Evolutionary conservation across 140 eudicot genomes (phyloP), one percentile per base, ranked within the genome.

Genomic region (Oenanthe javanica): DNA sequence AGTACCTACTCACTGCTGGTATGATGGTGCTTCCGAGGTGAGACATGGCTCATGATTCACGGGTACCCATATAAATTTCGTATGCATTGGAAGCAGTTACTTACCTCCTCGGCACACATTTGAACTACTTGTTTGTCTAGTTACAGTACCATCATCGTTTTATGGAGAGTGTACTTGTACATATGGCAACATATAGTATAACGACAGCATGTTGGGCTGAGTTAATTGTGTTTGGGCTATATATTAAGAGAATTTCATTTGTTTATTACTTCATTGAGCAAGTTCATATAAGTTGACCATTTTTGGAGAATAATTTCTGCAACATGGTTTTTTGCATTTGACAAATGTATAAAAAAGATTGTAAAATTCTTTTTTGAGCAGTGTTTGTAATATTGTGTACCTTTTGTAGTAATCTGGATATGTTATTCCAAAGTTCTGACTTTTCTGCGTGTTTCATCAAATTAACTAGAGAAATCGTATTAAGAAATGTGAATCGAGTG

Each of bases 111-210:
- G 67, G 40, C 64, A 9, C 40, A 70, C 15, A n/a, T 45, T n/a
- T 61, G 57, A 78, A 40, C 9, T 27, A 40, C 72, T 47, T 55
- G 70, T 50, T 48, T 42, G 48, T 75, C 59, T 69, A 82, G 15
- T 12, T 15, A 21, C 55, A 77, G 79, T 82, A 80, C 78, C 83
- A 55, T 84, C 69, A 77, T 36, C 71, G 50, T 67, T 66, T 82
- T 79, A 50, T 81, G 79, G 77, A 82, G 82, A 85, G 77, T 79
- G 71, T 66, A 66, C 47, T 66, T 79, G 82, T 90, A 90, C 83
- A 86, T 83, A 80, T 8, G 73, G 76, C 71, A 23, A 80, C 72
- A 51, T 87, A 83, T 71, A 71, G 61, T 25, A 18, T 75, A 75
- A 75, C 25, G 79, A 75, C 61, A 75, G 38, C 46, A 49, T 49